Percentiles rank a stretch among this genome's conserved stretches.
Evolutionary conservation across 805 yeast genomes (phyloP).

Genomic region (Saturnispora serradocipensis): DNA sequence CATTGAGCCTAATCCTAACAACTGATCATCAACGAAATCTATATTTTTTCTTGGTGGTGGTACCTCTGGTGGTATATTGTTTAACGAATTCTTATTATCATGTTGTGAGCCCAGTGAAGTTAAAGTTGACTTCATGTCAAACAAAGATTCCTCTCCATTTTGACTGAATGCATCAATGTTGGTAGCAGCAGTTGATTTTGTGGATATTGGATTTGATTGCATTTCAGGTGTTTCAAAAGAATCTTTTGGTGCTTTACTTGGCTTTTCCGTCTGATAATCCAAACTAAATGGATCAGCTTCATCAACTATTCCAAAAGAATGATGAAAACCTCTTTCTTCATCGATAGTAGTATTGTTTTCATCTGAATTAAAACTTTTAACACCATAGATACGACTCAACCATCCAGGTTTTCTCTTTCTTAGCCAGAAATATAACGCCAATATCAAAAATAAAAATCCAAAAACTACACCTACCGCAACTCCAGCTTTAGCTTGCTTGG

Average conservation of each 20-base stretch:
- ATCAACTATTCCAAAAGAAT: neutral
- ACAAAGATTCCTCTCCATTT: slow-evolving; percentile 4
- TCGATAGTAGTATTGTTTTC: neutral
- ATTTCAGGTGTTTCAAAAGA: slow-evolving; percentile 1
- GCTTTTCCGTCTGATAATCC: neutral
- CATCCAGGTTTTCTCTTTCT: slow-evolving; percentile 7
- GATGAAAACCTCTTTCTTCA: slow-evolving; percentile 5
- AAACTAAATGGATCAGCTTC: slow-evolving; percentile 5
- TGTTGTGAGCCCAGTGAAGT: slow-evolving; percentile 4
- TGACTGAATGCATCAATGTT: neutral
- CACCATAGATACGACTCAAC: neutral
- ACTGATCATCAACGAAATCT: slow-evolving; percentile 4
- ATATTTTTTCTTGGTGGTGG: slow-evolving; percentile 17
- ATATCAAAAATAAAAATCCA: slow-evolving; percentile 14
- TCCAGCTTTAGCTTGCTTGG: slow-evolving; percentile 24
- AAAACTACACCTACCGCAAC: slow-evolving; percentile 21
- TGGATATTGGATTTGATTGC: neutral
- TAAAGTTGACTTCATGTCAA: slow-evolving; percentile 12
- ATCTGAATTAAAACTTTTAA: neutral
- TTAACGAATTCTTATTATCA: neutral
- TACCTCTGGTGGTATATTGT: neutral
- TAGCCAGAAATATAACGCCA: slow-evolving; percentile 13
- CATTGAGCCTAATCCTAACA: slow-evolving; percentile 3
- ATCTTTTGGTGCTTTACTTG: neutral
- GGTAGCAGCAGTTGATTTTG: neutral